phyloP scores from a whole-genome alignment of 2,329 filamentous ascomycete species.

The Berkeleyomyces basicola region DNA sequence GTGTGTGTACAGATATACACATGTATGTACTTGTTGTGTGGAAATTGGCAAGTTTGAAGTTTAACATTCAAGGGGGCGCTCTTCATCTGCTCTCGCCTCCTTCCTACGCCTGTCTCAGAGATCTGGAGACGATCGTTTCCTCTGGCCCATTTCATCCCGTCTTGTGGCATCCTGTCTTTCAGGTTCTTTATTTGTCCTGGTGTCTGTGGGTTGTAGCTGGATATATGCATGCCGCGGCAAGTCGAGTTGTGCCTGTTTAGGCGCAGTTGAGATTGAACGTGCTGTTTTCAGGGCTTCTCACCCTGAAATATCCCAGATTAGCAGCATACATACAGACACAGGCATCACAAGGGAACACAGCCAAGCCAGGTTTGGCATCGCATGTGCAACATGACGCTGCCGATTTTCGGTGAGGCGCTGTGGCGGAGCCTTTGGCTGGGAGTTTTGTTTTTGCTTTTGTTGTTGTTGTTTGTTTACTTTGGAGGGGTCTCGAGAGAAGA shows the following conservation, averaged over 20 bases:
- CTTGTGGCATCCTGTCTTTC: neutral
- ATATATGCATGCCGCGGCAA: neutral
- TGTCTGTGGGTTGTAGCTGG: neutral
- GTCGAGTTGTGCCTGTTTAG: neutral
- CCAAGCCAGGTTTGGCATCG: neutral
- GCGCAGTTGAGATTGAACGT: neutral
- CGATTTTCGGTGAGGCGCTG: neutral
- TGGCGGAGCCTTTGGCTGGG: neutral
- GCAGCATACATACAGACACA: neutral
- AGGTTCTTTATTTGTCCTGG: neutral
- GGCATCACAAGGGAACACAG: neutral
- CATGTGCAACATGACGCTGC: neutral
- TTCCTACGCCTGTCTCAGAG: neutral
- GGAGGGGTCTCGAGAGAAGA: no score
- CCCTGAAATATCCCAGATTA: neutral
- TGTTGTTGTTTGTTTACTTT: neutral
- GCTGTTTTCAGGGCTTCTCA: neutral
- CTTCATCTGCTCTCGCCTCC: neutral
- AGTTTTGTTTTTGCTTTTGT: neutral
- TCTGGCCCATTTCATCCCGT: slow-evolving; percentile 1
- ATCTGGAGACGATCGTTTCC: neutral
- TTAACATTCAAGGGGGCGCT: neutral
- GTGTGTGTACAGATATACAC: no score
- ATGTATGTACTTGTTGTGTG: neutral
- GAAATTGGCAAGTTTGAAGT: neutral